A percentile compares a stretch with the other conserved stretches of the same genome.
Conservation (phyloP, 129 eudicot species). For the Glebionis coronaria region DNA sequence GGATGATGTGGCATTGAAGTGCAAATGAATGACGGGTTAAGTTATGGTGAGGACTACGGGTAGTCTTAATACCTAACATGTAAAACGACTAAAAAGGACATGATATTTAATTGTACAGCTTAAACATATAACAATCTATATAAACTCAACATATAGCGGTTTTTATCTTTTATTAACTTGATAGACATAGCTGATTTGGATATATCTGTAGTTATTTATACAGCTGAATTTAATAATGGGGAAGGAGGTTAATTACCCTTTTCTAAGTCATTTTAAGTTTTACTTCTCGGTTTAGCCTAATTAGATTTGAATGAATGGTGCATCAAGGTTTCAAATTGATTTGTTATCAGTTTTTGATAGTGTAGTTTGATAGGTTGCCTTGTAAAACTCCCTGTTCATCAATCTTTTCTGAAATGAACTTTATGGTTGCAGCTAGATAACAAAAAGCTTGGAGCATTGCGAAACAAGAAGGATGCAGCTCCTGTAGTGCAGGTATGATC, state of each 20-base stretch:
- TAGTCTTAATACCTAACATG: neutral
- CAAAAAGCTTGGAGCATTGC: slow-evolving; percentile 65
- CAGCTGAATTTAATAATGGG: neutral
- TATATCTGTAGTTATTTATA: neutral
- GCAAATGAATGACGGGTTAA: too few relatives aligned
- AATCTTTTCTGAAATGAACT: neutral
- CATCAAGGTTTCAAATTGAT: neutral
- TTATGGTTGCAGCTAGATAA: slow-evolving; percentile 58
- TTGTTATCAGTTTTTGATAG: neutral
- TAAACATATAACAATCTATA: too few relatives aligned
- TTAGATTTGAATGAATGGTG: neutral
- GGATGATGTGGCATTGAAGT: too few relatives aligned
- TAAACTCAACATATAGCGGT: too few relatives aligned
- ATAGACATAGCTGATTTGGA: neutral
- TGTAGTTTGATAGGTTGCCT: neutral
- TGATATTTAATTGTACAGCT: neutral
- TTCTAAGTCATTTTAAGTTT: neutral
- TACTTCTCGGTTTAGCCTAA: neutral
- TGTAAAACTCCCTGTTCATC: neutral
- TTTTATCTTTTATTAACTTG: too few relatives aligned
- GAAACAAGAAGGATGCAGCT: slow-evolving; percentile 54
- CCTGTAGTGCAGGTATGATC: slow-evolving; percentile 96
- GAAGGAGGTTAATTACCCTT: neutral
- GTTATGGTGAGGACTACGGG: too few relatives aligned
- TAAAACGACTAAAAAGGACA: neutral